Conservation (phyloP, 2,329 filamentous ascomycete species). For the Botrytis porri region DNA sequence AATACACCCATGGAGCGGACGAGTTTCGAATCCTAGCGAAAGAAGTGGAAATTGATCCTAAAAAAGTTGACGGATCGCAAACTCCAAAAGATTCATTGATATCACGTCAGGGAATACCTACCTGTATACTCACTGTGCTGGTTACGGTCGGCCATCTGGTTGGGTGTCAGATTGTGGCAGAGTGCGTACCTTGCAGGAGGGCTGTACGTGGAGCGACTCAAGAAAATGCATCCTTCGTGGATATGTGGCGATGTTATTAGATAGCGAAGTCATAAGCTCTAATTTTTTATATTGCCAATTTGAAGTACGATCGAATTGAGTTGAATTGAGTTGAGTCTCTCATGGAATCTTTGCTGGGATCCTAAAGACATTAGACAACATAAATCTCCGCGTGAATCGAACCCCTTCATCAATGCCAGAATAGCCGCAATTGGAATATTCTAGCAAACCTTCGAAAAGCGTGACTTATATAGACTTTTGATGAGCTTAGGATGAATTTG, state of each 20-base stretch:
- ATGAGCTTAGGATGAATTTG: not conserved
- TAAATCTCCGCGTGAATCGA: not conserved
- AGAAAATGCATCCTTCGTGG: not conserved
- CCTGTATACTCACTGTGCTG: not conserved
- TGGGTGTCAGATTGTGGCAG: conserved; percentile 2
- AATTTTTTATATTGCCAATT: not conserved
- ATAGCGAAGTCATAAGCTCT: not conserved
- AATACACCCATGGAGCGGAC: not conserved
- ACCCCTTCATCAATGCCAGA: not conserved
- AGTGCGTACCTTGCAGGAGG: conserved; percentile 8
- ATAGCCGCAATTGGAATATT: not conserved
- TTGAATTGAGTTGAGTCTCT: not conserved
- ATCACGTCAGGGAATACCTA: not conserved
- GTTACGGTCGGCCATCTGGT: not conserved
- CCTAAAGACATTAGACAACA: not conserved
- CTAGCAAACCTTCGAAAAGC: not conserved
- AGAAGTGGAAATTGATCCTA: not conserved
- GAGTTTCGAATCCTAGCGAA: conserved; percentile 6
- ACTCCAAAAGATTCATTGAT: no score
- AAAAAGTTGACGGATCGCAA: not conserved
- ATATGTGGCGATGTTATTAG: not conserved
- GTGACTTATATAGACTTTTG: not conserved
- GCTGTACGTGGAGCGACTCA: not conserved
- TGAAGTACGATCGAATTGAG: not conserved
- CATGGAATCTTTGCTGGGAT: not conserved